phyloP scores from a whole-genome alignment of 179 eudicot species.

The Monotropa hypopitys region DNA sequence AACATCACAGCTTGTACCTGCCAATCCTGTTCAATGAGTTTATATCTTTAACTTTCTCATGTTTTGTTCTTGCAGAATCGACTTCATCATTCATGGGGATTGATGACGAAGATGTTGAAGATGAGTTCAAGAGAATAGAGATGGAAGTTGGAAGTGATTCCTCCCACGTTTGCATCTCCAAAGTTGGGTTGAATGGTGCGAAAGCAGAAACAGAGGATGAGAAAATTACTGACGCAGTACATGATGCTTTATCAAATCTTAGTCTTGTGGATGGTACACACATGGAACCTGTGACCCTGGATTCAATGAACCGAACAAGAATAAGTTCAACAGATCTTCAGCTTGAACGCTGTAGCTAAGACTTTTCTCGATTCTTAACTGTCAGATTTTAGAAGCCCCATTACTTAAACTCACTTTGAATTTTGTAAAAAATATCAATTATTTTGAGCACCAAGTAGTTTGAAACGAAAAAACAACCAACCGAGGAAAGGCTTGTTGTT shows the following conservation, averaged over 20 bases:
- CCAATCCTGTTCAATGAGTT: not conserved
- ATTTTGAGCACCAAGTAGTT: not conserved
- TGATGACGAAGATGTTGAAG: slow-evolving; percentile 66
- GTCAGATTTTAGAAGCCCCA: not conserved
- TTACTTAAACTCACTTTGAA: no score
- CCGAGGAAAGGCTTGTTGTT: not conserved
- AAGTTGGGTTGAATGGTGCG: slow-evolving; percentile 9
- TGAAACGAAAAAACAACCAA: not conserved
- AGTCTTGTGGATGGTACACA: slow-evolving; percentile 24
- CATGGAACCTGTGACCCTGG: slow-evolving; percentile 1
- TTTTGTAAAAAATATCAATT: not conserved
- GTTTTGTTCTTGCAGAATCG: slow-evolving; percentile 28
- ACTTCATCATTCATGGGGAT: slow-evolving; percentile 19
- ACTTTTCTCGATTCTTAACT: not conserved
- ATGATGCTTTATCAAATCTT: slow-evolving; percentile 42
- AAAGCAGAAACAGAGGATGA: slow-evolving; percentile 16
- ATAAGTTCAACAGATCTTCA: slow-evolving; percentile 2
- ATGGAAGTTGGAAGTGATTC: slow-evolving; percentile 29
- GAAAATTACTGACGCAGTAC: slow-evolving; percentile 26
- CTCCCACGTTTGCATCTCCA: slow-evolving; percentile 15
- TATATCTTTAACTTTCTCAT: not conserved
- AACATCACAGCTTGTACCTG: not conserved
- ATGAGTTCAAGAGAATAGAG: slow-evolving; percentile 52
- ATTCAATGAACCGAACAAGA: slow-evolving; percentile 2
- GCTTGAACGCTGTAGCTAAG: slow-evolving; percentile 16